Evolutionary conservation across 345 rosid genomes (phyloP), one percentile per base, ranked within the genome.

Genomic region (Triadica sebifera): DNA sequence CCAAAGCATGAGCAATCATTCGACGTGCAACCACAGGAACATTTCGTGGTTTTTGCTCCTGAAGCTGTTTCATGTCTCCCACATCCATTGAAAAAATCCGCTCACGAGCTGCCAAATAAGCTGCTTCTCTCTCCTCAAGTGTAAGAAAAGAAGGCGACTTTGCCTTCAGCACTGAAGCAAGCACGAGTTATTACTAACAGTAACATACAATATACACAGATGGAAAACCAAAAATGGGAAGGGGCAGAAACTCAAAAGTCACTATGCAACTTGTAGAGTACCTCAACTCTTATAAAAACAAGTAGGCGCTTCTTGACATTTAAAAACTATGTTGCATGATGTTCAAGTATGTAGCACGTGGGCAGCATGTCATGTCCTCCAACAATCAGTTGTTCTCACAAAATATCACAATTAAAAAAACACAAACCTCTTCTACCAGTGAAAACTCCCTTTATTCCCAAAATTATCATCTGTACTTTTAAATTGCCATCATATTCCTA

Each of bases 1-100:
- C 94, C 79, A 89, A 80, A 59, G 94, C 94, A 83, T 87, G 94
- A 57, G 94, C 90, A 69, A 89, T 89, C 94, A 89, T 89, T 64
- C 94, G 79, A 57, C 84, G 90, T 66, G 94, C 94, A 76, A 81
- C 94, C 46, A 81, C 84, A 67, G 90, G 91, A 51, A 77, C 80
- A 34, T 56, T 75, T 22, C 80, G 71, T 65, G 88, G 88, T 82
- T 82, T 88, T 67, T 79, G 82, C 75, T 58, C 73, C 10, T 76
- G 66, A 6, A 88, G 77, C 74, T 84, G 89, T 65, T 56, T 75
- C 38, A 65, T 49, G 56, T 83, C 86, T 43, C 43, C 81, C 24
- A n/a, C 81, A 73, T 83, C 85, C 58, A 50, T 41, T 22, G 90
- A 82, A 77, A 89, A 89, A 53, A 88, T 89, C 22, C 89, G 80